Evolutionary conservation across 148 eudicot species (phyloP), one percentile per base, ranked within the genome.

Genomic region (Beta vulgaris): DNA sequence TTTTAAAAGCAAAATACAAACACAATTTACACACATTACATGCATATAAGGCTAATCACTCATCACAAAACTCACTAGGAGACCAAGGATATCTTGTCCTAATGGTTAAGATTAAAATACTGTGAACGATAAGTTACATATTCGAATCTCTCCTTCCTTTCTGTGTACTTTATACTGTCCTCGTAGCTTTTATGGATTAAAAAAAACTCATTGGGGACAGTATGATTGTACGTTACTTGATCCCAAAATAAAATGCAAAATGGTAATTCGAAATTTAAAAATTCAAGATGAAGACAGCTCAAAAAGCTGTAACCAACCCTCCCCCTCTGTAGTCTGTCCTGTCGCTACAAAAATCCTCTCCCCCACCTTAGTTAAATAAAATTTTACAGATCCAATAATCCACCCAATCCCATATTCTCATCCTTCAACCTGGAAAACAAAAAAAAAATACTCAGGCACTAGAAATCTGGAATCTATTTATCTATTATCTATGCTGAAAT

Each of bases 211-310:
- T 72, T 40, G 40, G 55, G 37, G 72, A 15, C 66, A 78, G 72
- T 65, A 78, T 73, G 66, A 78, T 25, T 55, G 25, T 65, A 72
- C 77, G 76, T 78, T 73, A 78, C 73, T 68, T 68, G 68, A 42
- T 75, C 74, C 82, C 28, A 68, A 7, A 79, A 43, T n/a, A 77
- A 18, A 54, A 9, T 4, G n/a, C 28, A 32, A 59, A 73, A 44
- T 10, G 32, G 2, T 7, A 32, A 64, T 9, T 28, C 4, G 16
- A 60, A 60, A 13, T 68, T 79, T 77, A 58, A 79, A 77, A 59
- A 11, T 34, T 70, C 35, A 79, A 55, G 73, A 79, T 73, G 39
- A 48, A 79, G 77, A 73, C 77, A 68, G 54, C 77, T 68, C 59
- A 58, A 23, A 72, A 78, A 55, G 61, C 43, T 77, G 46, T 42